Conservation (phyloP, 2,329 filamentous ascomycete species). For the Anisogramma anomala region DNA sequence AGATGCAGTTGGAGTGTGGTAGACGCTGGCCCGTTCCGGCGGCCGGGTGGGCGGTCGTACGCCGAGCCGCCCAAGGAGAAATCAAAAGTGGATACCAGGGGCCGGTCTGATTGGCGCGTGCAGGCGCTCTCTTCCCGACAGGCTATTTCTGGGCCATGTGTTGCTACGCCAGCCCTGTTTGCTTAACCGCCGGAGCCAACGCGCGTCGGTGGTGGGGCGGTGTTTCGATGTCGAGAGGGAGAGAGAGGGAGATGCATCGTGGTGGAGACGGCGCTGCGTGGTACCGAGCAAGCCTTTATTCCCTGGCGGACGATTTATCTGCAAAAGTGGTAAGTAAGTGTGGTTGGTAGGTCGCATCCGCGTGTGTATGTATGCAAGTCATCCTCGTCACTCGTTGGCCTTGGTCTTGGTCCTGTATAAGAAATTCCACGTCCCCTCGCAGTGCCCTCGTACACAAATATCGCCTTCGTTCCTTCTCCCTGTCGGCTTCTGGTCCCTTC, state of each 20-base stretch:
- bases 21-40: slow-evolving; percentile 14
- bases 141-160: no score
- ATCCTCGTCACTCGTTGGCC: neutral
- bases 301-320: neutral
- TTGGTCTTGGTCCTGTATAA: neutral
- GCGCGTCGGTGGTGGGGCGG: neutral
- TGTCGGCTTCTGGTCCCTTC: slow-evolving; percentile 9
- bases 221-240: neutral
- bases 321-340: no score
- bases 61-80: slow-evolving; percentile 9
- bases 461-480: slow-evolving; percentile 7
- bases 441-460: neutral
- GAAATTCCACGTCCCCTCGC: slow-evolving; percentile 4
- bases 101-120: neutral
- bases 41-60: slow-evolving; percentile 10
- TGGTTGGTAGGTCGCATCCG: no score
- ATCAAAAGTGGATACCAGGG: neutral
- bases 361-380: neutral
- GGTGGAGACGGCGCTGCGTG: neutral
- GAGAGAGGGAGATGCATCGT: neutral
- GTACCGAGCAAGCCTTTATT: slow-evolving; percentile 4
- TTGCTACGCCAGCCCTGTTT: no score
- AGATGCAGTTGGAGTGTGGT: neutral
- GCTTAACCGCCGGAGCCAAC: slow-evolving; percentile 4
- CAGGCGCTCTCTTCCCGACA: slow-evolving; percentile 3